Percentiles rank a stretch among this genome's conserved stretches.
Conservation (phyloP, 495 filamentous ascomycete species). For the Chaetomium tenue region DNA sequence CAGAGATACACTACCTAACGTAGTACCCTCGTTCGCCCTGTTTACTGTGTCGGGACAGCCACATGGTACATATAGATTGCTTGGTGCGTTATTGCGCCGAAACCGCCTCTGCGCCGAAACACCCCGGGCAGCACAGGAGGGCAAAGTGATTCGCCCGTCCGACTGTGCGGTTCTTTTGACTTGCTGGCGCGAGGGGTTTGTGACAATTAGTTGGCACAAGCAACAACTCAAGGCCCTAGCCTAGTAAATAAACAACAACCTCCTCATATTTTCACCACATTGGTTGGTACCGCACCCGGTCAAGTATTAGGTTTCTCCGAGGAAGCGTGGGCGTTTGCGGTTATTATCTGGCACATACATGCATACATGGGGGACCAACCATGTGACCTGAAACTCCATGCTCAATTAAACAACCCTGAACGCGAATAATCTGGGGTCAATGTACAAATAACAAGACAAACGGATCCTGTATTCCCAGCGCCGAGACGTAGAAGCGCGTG, state of each 20-base stretch:
- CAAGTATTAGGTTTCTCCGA: neutral
- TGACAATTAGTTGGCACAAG: no score
- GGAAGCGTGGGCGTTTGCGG: no score
- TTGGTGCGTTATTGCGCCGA: no score
- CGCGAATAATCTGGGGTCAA: slow-evolving; percentile 30
- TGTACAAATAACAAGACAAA: slow-evolving; percentile 35
- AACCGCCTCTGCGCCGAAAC: no score
- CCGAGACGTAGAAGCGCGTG: slow-evolving; percentile 27
- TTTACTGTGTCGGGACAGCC: no score
- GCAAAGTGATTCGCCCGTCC: no score
- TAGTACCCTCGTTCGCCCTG: neutral
- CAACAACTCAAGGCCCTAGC: no score
- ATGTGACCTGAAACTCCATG: slow-evolving; percentile 28
- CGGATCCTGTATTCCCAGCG: slow-evolving; percentile 26
- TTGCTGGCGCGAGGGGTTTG: no score
- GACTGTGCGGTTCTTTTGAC: no score
- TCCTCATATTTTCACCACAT: neutral
- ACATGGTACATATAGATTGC: no score
- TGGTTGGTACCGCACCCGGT: neutral
- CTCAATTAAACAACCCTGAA: slow-evolving; percentile 33
- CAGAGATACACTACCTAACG: neutral
- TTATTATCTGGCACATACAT: neutral
- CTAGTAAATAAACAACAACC: no score
- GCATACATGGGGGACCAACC: neutral
- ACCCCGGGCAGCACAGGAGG: no score